These are phyloP conservation scores for Filobasidium floriforme DNA, from an alignment of 768 basidiomycete genomes.

Conservation along the genomic window DNA sequence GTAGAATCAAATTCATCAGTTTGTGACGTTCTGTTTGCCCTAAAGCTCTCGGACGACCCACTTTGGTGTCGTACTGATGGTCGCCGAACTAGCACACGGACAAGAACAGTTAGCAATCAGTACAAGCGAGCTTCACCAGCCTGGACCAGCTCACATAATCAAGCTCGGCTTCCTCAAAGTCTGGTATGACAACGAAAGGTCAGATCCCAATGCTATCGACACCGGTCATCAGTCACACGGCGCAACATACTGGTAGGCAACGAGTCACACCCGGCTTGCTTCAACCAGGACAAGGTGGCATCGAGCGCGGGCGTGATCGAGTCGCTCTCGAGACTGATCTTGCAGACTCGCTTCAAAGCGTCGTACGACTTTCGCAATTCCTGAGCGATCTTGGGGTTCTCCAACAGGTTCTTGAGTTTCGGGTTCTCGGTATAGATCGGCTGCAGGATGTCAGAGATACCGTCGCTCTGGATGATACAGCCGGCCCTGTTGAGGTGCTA, in stretches of 20 bases:
- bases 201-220: slow-evolving; percentile 7
- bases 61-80: slow-evolving; percentile 39
- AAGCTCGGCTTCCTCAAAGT: slow-evolving; percentile 38
- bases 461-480: slow-evolving; percentile 40
- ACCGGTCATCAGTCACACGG: slow-evolving; percentile 14
- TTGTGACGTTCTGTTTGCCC: neutral
- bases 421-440: slow-evolving; percentile 30
- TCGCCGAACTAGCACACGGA: slow-evolving; percentile 29
- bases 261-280: slow-evolving; percentile 29
- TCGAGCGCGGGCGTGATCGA: slow-evolving; percentile 37
- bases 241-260: slow-evolving; percentile 31
- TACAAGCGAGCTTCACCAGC: neutral
- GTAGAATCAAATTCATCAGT: neutral
- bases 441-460: slow-evolving; percentile 35
- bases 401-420: slow-evolving; percentile 29
- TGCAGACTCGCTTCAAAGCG: slow-evolving; percentile 33
- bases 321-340: slow-evolving; percentile 35
- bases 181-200: slow-evolving; percentile 2
- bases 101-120: neutral
- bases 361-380: slow-evolving; percentile 36
- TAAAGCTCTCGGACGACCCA: neutral
- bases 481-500: slow-evolving; percentile 28
- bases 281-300: slow-evolving; percentile 39
- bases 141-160: slow-evolving; percentile 28
- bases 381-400: slow-evolving; percentile 35